phyloP scores from a whole-genome alignment of 116 monocot genomes.

The Trichopus zeylanicus region DNA sequence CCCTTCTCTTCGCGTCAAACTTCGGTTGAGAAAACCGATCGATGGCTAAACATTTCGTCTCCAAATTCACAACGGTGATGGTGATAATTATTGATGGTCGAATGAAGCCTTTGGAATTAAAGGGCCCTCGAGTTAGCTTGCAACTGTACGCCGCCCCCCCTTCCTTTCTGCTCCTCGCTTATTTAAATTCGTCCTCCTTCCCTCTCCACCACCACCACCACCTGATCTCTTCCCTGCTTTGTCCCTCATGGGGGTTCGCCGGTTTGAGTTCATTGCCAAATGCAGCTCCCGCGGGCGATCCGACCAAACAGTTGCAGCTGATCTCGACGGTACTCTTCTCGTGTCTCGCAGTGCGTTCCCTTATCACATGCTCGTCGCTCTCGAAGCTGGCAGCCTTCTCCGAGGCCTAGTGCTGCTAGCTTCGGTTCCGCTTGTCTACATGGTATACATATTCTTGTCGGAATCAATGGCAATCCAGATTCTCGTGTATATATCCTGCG shows the following conservation, averaged over 20 bases:
- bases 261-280: constrained; percentile 38
- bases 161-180: constrained; percentile 1
- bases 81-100: too few species aligned
- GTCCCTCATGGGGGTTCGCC: constrained; percentile 9
- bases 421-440: constrained; percentile 44
- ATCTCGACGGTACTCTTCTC: constrained; percentile 85
- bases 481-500: constrained; percentile 53
- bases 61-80: too few species aligned
- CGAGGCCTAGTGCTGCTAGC: constrained; percentile 44
- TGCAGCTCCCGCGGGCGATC: constrained; percentile 61
- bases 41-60: too few species aligned
- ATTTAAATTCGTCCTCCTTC: constrained; percentile 16
- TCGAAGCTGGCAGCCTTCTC: constrained; percentile 69
- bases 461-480: constrained; percentile 51
- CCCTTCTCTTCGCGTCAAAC: too few species aligned
- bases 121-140: constrained; percentile 31
- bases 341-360: constrained; percentile 72
- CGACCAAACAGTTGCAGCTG: constrained; percentile 63
- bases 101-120: constrained; percentile 28
- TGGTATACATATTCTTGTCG: constrained; percentile 52
- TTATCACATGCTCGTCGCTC: constrained; percentile 68
- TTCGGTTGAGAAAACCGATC: too few species aligned
- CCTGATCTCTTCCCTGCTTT: constrained; percentile 1
- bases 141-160: constrained; percentile 8
- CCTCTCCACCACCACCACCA: background rate